A percentile compares a stretch with the other conserved stretches of the same genome.
These are phyloP conservation scores for Pyronema domesticum DNA, from an alignment of 495 filamentous ascomycete species.

Conservation along the genomic window DNA sequence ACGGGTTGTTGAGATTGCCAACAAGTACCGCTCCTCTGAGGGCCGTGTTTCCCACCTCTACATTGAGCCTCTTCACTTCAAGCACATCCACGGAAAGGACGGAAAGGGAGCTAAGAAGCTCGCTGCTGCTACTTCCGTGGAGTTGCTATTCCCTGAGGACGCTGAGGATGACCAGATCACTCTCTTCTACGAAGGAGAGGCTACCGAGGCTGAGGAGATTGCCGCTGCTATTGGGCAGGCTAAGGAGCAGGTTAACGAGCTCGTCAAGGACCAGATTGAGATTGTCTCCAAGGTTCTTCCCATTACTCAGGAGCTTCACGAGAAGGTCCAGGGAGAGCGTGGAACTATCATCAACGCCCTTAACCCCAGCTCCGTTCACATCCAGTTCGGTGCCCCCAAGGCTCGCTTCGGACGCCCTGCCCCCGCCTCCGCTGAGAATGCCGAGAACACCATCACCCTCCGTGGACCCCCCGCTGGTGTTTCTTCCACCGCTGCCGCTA, in stretches of 20 bases:
- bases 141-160: constrained; percentile 19
- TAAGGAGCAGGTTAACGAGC: constrained; percentile 44
- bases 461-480: constrained; percentile 59
- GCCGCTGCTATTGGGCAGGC: constrained; percentile 36
- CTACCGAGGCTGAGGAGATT: constrained; percentile 21
- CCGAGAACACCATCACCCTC: constrained; percentile 43
- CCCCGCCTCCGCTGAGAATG: constrained; percentile 38
- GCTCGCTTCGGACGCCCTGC: constrained; percentile 32
- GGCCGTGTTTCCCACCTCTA: constrained; percentile 40
- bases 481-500: constrained; percentile 47
- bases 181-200: constrained; percentile 28
- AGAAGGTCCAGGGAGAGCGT: constrained; percentile 50
- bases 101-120: constrained; percentile 14
- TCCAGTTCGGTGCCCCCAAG: constrained; percentile 16
- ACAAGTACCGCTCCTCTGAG: constrained; percentile 26
- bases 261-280: constrained; percentile 54
- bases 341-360: constrained; percentile 27
- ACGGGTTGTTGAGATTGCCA: constrained; percentile 12
- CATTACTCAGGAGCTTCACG: constrained; percentile 48
- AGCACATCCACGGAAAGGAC: constrained; percentile 19
- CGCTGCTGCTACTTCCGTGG: constrained; percentile 9
- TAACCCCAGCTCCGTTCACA: constrained; percentile 17
- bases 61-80: constrained; percentile 22
- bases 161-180: constrained; percentile 17
- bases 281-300: constrained; percentile 47